Evolutionary conservation across 306 rosid species (phyloP).

Genomic region (Trichosanthes cucumerina): DNA sequence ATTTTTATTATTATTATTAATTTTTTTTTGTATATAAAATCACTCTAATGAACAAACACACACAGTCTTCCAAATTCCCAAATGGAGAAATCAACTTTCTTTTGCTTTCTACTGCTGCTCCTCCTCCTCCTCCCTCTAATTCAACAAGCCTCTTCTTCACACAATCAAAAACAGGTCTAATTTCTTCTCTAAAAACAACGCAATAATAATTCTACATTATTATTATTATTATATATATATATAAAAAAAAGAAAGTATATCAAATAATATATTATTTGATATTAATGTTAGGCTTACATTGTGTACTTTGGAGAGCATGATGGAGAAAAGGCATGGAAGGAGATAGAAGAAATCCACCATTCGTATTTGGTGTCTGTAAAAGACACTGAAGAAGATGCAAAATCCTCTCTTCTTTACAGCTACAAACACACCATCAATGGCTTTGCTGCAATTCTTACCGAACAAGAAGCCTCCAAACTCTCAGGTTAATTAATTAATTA

Average conservation of each 20-base stretch:
- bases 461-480: constrained; percentile 48
- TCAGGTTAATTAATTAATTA: constrained; percentile 28
- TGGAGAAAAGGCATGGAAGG: constrained; percentile 32
- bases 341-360: constrained; percentile 43
- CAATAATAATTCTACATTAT: not conserved
- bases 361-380: constrained; percentile 60
- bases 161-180: not conserved
- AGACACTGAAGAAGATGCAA: constrained; percentile 47
- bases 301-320: constrained; percentile 46
- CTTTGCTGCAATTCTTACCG: constrained; percentile 79
- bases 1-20: no score
- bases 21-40: not conserved
- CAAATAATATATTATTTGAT: not conserved
- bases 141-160: not conserved
- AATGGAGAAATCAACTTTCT: not conserved
- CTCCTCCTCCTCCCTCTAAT: not conserved
- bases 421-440: constrained; percentile 80
- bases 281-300: constrained; percentile 43
- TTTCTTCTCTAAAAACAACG: not conserved
- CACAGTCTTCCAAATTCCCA: not conserved
- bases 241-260: no score
- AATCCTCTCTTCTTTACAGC: constrained; percentile 59
- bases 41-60: no score
- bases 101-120: not conserved
- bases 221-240: no score